Evolutionary conservation across 23 red algal genomes (phyloP).

Genomic region (Gracilariopsis chorda): DNA sequence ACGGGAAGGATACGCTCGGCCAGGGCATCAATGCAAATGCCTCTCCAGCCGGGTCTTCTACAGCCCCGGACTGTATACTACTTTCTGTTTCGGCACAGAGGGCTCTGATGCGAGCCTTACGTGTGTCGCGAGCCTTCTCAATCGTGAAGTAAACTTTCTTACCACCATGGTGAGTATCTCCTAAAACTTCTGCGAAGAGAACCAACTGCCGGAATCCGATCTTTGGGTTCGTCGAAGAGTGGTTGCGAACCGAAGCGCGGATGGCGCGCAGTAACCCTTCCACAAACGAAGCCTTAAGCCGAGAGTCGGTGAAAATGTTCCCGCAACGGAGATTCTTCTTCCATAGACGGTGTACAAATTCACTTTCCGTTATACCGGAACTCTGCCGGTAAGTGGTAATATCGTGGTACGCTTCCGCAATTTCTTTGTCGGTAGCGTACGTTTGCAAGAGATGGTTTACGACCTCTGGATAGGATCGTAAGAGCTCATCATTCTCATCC

Average conservation of each 20-base stretch:
- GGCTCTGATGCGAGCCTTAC: not conserved
- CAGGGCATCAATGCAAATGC: not conserved
- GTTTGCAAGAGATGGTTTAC: not conserved
- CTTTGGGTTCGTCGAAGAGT: not conserved
- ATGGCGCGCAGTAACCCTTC: not conserved
- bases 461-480: not conserved
- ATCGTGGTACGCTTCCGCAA: not conserved
- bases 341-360: not conserved
- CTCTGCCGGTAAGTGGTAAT: not conserved
- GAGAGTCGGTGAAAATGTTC: not conserved
- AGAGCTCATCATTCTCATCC: no score
- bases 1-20: not conserved
- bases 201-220: not conserved
- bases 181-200: not conserved
- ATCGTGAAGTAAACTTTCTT: not conserved
- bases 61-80: not conserved
- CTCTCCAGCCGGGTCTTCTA: not conserved
- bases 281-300: not conserved
- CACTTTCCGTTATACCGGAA: not conserved
- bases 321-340: not conserved
- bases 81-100: not conserved
- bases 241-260: not conserved
- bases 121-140: not conserved
- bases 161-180: not conserved
- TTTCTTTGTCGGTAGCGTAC: not conserved